These are phyloP conservation scores for Parathielavia hyrcaniae DNA, from an alignment of 495 filamentous ascomycete genomes.

Conservation along the genomic window DNA sequence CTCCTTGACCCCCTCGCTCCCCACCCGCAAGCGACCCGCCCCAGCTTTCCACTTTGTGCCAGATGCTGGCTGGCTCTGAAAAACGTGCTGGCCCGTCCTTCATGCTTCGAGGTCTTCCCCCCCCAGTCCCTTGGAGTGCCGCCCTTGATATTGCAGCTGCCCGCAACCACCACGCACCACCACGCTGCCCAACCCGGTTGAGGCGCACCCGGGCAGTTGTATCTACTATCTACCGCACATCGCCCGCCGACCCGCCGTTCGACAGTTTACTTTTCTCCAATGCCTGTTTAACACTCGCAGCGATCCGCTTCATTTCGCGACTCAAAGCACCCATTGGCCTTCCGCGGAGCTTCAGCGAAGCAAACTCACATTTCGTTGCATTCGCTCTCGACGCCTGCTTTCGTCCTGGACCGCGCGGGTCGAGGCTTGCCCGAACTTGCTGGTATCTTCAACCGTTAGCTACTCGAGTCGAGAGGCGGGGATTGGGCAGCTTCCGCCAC, in stretches of 20 bases:
- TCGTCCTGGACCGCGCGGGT: not conserved
- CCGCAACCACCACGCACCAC: conserved; percentile 10
- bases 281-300: not conserved
- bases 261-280: not conserved
- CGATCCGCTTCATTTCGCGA: not conserved
- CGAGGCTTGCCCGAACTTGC: not conserved
- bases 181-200: conserved; percentile 1
- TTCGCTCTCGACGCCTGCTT: not conserved
- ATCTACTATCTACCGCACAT: conserved; percentile 6
- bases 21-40: conserved; percentile 10
- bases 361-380: not conserved
- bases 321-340: not conserved
- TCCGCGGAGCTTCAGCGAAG: conserved; percentile 6
- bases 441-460: not conserved
- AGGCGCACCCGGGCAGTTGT: conserved; percentile 1
- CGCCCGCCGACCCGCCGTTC: not conserved
- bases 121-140: conserved; percentile 2
- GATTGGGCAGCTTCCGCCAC: not conserved
- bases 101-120: conserved; percentile 17
- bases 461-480: not conserved
- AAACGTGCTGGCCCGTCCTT: conserved; percentile 36
- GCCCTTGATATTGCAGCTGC: conserved; percentile 19
- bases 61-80: conserved; percentile 30
- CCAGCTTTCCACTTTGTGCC: conserved; percentile 19
- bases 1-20: conserved; percentile 5